Evolutionary conservation across 306 rosid genomes (phyloP).

Genomic region (Ormosia semicastrata): DNA sequence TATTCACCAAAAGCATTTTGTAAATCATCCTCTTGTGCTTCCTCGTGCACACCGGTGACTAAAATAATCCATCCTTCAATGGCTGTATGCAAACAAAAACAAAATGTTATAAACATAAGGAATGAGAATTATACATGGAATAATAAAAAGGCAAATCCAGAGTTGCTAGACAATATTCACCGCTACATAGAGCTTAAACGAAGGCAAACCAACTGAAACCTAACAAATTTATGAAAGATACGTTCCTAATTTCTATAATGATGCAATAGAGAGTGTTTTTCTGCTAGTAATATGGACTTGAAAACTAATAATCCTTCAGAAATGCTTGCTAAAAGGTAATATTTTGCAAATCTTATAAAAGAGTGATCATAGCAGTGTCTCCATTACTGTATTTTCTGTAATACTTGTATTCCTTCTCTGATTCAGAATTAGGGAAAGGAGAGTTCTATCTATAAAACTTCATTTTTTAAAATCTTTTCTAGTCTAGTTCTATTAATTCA

Average conservation of each 20-base stretch:
- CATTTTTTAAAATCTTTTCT: too few relatives aligned
- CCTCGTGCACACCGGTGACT: slow-evolving; percentile 93
- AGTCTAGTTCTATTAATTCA: too few relatives aligned
- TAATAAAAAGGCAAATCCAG: neutral
- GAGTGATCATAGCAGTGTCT: too few relatives aligned
- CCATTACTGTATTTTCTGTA: too few relatives aligned
- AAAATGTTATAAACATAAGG: neutral
- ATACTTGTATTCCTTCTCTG: too few relatives aligned
- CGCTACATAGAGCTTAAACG: neutral
- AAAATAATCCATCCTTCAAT: slow-evolving; percentile 98
- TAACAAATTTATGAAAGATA: neutral
- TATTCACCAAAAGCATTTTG: slow-evolving; percentile 83
- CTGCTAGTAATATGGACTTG: neutral
- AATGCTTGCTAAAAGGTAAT: neutral
- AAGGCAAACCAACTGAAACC: neutral
- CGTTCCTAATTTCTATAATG: neutral
- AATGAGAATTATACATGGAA: neutral
- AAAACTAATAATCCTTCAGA: neutral
- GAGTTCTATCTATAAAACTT: too few relatives aligned
- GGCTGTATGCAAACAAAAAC: slow-evolving; percentile 41
- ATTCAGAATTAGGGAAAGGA: too few relatives aligned
- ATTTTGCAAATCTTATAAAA: neutral
- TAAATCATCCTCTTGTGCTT: slow-evolving; percentile 95
- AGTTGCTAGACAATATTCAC: neutral
- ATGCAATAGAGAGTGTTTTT: neutral